These are phyloP conservation scores for Botrytis fabae DNA, from an alignment of 2,329 filamentous ascomycete species.

Conservation along the genomic window DNA sequence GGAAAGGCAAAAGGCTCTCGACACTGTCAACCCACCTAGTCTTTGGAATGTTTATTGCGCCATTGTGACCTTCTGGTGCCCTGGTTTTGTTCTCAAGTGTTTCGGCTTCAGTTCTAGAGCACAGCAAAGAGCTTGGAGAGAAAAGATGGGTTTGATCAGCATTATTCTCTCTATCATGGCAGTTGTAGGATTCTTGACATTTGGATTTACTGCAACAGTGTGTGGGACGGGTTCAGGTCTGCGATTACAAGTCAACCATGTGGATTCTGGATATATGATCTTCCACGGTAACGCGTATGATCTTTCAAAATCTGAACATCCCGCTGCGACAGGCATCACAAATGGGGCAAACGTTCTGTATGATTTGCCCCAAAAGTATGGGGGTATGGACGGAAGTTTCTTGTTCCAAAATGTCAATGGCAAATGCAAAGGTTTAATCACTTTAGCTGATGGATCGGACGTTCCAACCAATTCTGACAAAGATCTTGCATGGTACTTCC, in stretches of 20 bases:
- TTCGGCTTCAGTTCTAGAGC: constrained; percentile 83
- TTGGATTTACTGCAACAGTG: constrained; percentile 89
- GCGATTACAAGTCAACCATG: constrained; percentile 79
- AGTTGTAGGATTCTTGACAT: constrained; percentile 92
- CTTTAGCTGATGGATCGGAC: constrained; percentile 65
- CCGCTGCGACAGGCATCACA: constrained; percentile 76
- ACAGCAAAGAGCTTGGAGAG: constrained; percentile 90
- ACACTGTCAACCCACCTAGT: constrained; percentile 74
- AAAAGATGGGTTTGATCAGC: constrained; percentile 96
- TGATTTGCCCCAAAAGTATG: constrained; percentile 77
- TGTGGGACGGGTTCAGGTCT: constrained; percentile 70
- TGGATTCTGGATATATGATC: constrained; percentile 85
- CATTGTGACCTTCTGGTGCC: constrained; percentile 91
- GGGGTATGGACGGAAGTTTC: constrained; percentile 92
- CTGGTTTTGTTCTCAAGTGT: constrained; percentile 78
- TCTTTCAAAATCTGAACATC: constrained; percentile 73
- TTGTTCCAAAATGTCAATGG: constrained; percentile 99
- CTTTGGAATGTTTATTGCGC: constrained; percentile 96
- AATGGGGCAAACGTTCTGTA: constrained; percentile 76
- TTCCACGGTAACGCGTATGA: constrained; percentile 93
- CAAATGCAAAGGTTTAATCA: constrained; percentile 90
- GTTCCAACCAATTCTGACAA: constrained; percentile 73
- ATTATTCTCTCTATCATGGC: constrained; percentile 86
- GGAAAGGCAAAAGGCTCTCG: constrained; percentile 57
- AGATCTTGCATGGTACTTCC: constrained; percentile 95